Evolutionary conservation across 2,329 filamentous ascomycete genomes (phyloP).

Genomic region (Biscogniauxia marginata): DNA sequence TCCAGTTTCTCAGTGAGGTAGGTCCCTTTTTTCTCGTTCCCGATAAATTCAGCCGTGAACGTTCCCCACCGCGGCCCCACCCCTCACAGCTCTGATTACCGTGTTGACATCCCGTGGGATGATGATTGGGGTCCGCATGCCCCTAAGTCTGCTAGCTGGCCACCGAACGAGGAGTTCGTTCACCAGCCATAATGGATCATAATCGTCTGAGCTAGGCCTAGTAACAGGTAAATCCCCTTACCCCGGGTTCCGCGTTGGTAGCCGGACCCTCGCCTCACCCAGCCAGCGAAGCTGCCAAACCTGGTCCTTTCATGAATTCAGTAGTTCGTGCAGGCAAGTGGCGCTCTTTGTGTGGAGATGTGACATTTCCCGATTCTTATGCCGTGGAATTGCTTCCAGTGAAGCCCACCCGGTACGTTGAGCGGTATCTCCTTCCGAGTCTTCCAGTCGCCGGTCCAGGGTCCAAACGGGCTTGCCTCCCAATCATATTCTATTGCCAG

Average conservation of each 20-base stretch:
- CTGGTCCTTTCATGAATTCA: background rate
- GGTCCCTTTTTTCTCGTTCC: constrained; percentile 20
- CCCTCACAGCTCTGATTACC: constrained; percentile 21
- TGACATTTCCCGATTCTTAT: constrained; percentile 26
- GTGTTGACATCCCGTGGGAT: constrained; percentile 26
- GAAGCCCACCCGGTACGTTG: background rate
- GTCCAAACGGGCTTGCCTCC: no score
- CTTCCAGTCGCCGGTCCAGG: no score
- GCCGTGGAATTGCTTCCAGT: constrained; percentile 18
- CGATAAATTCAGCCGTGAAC: constrained; percentile 31
- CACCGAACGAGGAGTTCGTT: background rate
- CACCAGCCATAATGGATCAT: background rate
- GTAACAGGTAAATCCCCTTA: background rate
- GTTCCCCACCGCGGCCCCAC: constrained; percentile 27
- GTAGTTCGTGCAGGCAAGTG: background rate
- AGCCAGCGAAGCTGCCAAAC: background rate
- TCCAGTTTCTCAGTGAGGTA: background rate
- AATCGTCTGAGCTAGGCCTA: background rate
- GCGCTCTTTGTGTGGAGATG: constrained; percentile 7
- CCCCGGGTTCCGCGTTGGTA: background rate
- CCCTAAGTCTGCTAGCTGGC: background rate
- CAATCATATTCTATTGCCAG: no score
- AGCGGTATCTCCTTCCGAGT: background rate
- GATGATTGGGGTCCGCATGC: constrained; percentile 1
- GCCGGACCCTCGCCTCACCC: background rate